These are phyloP conservation scores for Arthrobotrys entomopaga DNA, from an alignment of 2,329 filamentous ascomycete genomes.

Conservation along the genomic window DNA sequence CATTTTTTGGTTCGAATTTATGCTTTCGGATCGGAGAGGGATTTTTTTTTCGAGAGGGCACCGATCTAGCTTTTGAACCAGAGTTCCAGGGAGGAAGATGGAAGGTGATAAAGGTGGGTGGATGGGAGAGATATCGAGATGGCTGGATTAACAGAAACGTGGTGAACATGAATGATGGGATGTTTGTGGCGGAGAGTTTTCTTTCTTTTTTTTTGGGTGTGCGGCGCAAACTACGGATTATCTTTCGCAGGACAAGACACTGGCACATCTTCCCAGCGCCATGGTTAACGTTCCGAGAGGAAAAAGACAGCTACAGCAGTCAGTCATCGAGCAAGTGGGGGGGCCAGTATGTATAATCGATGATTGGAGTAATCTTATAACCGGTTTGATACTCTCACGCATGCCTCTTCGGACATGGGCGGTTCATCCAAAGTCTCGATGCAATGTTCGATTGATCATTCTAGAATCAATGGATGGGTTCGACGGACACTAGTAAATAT, in stretches of 20 bases:
- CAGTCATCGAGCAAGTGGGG: not conserved
- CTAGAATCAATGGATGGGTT: too few species aligned
- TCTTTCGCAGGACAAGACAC: not conserved
- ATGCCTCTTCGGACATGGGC: too few species aligned
- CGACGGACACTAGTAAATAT: too few species aligned
- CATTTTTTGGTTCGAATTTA: slow-evolving; percentile 12
- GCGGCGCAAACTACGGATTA: slow-evolving; percentile 1
- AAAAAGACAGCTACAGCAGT: not conserved
- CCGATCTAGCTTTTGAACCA: not conserved
- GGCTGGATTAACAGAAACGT: not conserved
- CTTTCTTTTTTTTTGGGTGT: too few species aligned
- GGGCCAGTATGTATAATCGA: too few species aligned
- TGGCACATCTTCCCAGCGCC: not conserved
- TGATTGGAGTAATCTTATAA: too few species aligned
- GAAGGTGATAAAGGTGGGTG: not conserved
- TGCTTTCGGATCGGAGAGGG: not conserved
- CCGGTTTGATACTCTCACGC: too few species aligned
- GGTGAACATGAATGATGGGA: not conserved
- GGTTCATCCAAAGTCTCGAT: too few species aligned
- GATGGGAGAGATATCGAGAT: slow-evolving; percentile 6
- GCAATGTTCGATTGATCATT: too few species aligned
- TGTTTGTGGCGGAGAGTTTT: slow-evolving; percentile 7
- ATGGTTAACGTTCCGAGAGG: too few species aligned
- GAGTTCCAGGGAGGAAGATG: not conserved
- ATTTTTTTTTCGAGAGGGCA: not conserved